phyloP scores from a whole-genome alignment of 2,329 filamentous ascomycete genomes.

The Alternaria incomplexa region DNA sequence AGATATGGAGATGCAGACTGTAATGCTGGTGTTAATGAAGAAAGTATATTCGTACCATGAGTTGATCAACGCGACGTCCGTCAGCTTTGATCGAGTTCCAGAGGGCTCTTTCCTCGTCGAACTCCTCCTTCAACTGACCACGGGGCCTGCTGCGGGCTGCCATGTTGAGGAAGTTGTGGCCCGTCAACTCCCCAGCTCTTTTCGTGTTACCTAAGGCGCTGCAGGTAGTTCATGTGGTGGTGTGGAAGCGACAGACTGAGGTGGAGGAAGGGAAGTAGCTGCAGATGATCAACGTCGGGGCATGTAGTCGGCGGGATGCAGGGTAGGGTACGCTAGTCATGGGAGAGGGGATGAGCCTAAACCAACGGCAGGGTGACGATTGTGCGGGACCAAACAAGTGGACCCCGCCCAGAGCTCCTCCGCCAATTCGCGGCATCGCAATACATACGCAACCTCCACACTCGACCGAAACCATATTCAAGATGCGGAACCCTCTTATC shows the following conservation, averaged over 20 bases:
- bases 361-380: conserved; percentile 26
- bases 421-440: conserved; percentile 16
- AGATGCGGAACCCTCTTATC: conserved; percentile 72
- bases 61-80: conserved; percentile 53
- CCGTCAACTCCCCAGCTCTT: conserved; percentile 15
- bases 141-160: conserved; percentile 54
- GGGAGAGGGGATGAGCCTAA: conserved; percentile 32
- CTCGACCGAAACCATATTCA: conserved; percentile 13
- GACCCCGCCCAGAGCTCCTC: conserved; percentile 7
- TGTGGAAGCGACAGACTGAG: neutral
- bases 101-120: conserved; percentile 57
- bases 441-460: conserved; percentile 11
- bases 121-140: conserved; percentile 55
- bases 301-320: conserved; percentile 16
- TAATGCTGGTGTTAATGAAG: neutral
- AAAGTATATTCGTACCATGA: conserved; percentile 50
- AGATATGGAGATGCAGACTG: neutral
- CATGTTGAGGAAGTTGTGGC: conserved; percentile 41
- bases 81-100: conserved; percentile 57
- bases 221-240: conserved; percentile 15
- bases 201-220: conserved; percentile 10
- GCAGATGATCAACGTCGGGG: conserved; percentile 3
- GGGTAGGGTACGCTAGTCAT: conserved; percentile 25
- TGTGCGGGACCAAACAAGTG: conserved; percentile 20
- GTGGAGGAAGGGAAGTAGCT: conserved; percentile 6